phyloP scores from a whole-genome alignment of 352 stramenopile species.

The Pythium sukuiense region DNA sequence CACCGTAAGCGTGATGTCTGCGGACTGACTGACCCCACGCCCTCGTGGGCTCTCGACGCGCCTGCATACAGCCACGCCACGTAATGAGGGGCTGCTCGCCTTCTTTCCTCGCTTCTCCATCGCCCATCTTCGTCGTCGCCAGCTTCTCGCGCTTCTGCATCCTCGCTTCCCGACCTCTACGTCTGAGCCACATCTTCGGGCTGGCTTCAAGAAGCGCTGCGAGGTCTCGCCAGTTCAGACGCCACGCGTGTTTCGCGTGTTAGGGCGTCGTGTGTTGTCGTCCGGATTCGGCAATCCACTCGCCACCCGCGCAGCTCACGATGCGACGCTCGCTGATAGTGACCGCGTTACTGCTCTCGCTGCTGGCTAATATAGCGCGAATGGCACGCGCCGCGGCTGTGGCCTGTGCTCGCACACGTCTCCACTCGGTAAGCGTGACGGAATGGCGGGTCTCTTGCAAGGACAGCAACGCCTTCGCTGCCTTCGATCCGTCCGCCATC shows the following conservation, averaged over 20 bases:
- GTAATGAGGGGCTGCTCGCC: neutral
- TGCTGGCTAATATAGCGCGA: neutral
- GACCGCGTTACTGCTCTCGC: neutral
- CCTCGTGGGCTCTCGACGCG: no score
- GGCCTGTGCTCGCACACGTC: neutral
- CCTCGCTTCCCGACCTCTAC: neutral
- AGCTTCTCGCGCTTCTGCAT: neutral
- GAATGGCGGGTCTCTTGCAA: slow-evolving; percentile 14
- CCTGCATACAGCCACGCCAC: neutral
- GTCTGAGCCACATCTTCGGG: neutral
- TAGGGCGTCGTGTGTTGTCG: no score
- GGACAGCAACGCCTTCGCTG: neutral
- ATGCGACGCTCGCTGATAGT: neutral
- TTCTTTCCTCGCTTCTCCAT: neutral
- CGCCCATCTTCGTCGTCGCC: neutral
- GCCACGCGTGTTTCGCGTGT: neutral
- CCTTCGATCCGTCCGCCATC: slow-evolving; percentile 10
- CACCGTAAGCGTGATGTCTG: no score
- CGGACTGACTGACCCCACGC: no score
- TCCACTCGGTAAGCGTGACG: neutral
- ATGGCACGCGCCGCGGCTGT: neutral
- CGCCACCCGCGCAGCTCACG: neutral
- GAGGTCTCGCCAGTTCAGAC: slow-evolving; percentile 1
- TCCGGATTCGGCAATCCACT: slow-evolving; percentile 4
- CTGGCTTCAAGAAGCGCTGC: neutral